Evolutionary conservation across 129 eudicot genomes (phyloP).

Genomic region (Scalesia atractyloides): DNA sequence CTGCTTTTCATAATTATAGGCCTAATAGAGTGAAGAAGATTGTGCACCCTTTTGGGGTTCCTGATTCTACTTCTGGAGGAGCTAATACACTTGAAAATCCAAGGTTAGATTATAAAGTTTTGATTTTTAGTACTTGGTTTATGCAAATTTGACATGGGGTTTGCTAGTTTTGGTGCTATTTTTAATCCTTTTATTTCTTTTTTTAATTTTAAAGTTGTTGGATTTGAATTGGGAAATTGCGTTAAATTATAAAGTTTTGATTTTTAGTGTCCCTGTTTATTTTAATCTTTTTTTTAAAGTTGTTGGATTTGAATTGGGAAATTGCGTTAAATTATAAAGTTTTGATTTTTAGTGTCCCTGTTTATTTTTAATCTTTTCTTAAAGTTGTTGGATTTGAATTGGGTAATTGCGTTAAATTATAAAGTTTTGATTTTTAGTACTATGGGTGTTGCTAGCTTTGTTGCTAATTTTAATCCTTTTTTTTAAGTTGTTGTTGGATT

Average conservation of each 20-base stretch:
- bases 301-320: neutral
- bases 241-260: slow-evolving; percentile 24
- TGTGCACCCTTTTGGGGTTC: slow-evolving; percentile 18
- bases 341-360: neutral
- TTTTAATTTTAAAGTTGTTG: neutral
- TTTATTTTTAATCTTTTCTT: neutral
- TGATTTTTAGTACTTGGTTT: neutral
- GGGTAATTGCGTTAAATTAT: slow-evolving; percentile 22
- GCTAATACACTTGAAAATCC: slow-evolving; percentile 58
- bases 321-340: slow-evolving; percentile 24
- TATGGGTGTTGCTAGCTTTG: neutral
- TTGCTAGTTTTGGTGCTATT: neutral
- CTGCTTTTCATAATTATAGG: slow-evolving; percentile 43
- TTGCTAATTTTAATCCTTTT: neutral
- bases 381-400: neutral
- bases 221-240: neutral
- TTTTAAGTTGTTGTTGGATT: neutral
- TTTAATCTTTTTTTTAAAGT: neutral
- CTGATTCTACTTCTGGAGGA: slow-evolving; percentile 42
- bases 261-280: no score
- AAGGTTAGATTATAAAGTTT: slow-evolving; percentile 35
- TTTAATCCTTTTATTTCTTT: neutral
- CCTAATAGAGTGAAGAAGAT: slow-evolving; percentile 30
- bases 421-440: neutral
- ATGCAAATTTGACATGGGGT: slow-evolving; percentile 1